Percentiles rank a stretch among this genome's conserved stretches.
Conservation (phyloP, 495 filamentous ascomycete genomes). For the Alectoria sarmentosa region DNA sequence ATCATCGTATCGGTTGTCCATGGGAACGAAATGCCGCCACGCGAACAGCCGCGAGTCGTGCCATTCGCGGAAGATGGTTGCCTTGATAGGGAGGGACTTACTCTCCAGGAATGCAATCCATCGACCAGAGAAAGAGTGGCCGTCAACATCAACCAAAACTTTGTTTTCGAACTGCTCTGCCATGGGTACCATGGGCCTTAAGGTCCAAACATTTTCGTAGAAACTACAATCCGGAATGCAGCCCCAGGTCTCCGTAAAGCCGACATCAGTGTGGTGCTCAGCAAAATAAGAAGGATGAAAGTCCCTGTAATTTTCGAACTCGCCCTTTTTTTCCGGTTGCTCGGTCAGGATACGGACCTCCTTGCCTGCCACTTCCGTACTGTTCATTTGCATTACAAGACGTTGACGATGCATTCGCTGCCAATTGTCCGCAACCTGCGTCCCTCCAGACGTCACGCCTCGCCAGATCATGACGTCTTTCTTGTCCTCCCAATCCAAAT, state of each 20-base stretch:
- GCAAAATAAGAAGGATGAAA: slow-evolving; percentile 35
- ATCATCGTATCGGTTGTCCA: slow-evolving; percentile 76
- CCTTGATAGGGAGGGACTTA: slow-evolving; percentile 60
- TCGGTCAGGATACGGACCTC: slow-evolving; percentile 28
- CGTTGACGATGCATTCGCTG: slow-evolving; percentile 63
- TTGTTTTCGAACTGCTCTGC: slow-evolving; percentile 55
- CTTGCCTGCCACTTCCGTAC: slow-evolving; percentile 42
- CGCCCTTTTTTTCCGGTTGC: slow-evolving; percentile 27
- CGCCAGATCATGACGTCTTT: slow-evolving; percentile 55
- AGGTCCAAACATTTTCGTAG: slow-evolving; percentile 32
- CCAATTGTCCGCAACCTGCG: slow-evolving; percentile 60
- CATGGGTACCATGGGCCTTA: slow-evolving; percentile 29
- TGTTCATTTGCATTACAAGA: slow-evolving; percentile 64
- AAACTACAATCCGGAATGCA: slow-evolving; percentile 39
- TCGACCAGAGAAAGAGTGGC: slow-evolving; percentile 64
- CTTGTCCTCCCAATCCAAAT: slow-evolving; percentile 49
- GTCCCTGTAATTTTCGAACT: slow-evolving; percentile 27
- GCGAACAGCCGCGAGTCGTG: slow-evolving; percentile 61
- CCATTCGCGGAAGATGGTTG: slow-evolving; percentile 70
- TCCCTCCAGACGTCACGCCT: slow-evolving; percentile 61
- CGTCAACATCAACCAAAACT: slow-evolving; percentile 61
- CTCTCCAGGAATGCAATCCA: slow-evolving; percentile 62
- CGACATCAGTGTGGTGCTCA: slow-evolving; percentile 37
- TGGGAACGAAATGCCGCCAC: slow-evolving; percentile 75
- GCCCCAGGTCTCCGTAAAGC: slow-evolving; percentile 36